phyloP scores from a whole-genome alignment of 495 filamentous ascomycete genomes.

The Haplographium delicatum region DNA sequence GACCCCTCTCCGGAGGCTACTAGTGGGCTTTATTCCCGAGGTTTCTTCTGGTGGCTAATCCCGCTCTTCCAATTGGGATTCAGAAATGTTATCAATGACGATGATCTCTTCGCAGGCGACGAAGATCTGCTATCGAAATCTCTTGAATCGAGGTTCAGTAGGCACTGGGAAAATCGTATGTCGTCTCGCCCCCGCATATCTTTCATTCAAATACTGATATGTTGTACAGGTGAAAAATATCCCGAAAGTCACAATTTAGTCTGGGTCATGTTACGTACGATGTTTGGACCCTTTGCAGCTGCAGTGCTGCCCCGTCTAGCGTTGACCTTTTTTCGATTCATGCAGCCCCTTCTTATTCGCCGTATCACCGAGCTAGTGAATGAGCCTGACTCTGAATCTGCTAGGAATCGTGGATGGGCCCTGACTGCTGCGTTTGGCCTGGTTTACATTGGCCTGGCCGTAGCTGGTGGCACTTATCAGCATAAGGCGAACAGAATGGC shows the following conservation, averaged over 20 bases:
- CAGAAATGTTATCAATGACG: slow-evolving; percentile 24
- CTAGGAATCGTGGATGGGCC: slow-evolving; percentile 44
- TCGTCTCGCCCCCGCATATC: background rate
- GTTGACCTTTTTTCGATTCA: slow-evolving; percentile 22
- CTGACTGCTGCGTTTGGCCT: slow-evolving; percentile 17
- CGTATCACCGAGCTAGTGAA: slow-evolving; percentile 23
- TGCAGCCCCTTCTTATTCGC: slow-evolving; percentile 28
- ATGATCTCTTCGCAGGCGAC: slow-evolving; percentile 28
- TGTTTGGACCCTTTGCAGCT: slow-evolving; percentile 14
- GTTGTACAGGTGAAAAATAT: slow-evolving; percentile 5
- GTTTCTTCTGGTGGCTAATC: slow-evolving; percentile 39
- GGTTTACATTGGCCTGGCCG: slow-evolving; percentile 37
- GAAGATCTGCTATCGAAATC: slow-evolving; percentile 6
- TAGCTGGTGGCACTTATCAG: slow-evolving; percentile 46
- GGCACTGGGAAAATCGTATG: slow-evolving; percentile 27
- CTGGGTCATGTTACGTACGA: slow-evolving; percentile 14
- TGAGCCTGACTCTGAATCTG: slow-evolving; percentile 32
- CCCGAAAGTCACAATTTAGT: slow-evolving; percentile 15
- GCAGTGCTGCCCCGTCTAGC: slow-evolving; percentile 22
- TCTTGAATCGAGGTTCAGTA: slow-evolving; percentile 6
- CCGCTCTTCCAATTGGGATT: slow-evolving; percentile 31
- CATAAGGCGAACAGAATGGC: slow-evolving; percentile 44
- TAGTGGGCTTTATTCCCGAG: slow-evolving; percentile 28
- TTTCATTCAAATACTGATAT: background rate
- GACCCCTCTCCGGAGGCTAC: slow-evolving; percentile 31